phyloP scores from a whole-genome alignment of 257 asterid species.

The Plectranthus barbatus region DNA sequence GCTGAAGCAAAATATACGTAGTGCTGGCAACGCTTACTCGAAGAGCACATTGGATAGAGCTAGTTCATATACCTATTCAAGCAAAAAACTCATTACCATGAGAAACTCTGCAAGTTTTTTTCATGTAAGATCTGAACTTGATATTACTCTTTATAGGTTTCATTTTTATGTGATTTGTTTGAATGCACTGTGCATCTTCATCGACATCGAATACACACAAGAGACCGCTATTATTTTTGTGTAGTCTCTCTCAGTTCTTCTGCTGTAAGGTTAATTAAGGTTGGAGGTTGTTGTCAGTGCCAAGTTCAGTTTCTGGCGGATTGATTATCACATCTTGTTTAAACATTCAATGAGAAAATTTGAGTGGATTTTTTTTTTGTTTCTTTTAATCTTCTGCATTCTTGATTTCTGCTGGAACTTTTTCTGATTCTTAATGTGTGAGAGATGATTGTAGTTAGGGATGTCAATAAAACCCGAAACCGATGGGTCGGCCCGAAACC shows the following conservation, averaged over 20 bases:
- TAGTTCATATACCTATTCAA: conserved; percentile 28
- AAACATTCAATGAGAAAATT: neutral
- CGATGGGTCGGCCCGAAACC: too few relatives aligned
- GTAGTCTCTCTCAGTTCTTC: neutral
- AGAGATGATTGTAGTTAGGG: too few relatives aligned
- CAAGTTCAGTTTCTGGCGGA: conserved; percentile 10
- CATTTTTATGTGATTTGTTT: conserved; percentile 29
- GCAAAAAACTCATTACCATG: conserved; percentile 31
- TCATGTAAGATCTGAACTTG: conserved; percentile 31
- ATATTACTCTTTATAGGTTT: conserved; percentile 31
- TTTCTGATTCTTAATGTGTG: neutral
- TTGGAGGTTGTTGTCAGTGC: neutral
- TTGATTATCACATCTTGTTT: neutral
- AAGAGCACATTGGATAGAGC: conserved; percentile 28
- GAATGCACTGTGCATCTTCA: conserved; percentile 29
- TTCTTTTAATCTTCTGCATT: neutral
- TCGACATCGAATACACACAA: conserved; percentile 15
- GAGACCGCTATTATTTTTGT: conserved; percentile 6
- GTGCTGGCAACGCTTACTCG: conserved; percentile 27
- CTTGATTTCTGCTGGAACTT: neutral
- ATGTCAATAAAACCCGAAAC: too few relatives aligned
- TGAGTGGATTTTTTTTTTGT: neutral
- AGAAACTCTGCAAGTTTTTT: conserved; percentile 25
- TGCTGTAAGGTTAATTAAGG: conserved; percentile 4
- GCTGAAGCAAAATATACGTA: conserved; percentile 21